A percentile compares a stretch with the other conserved stretches of the same genome.
phyloP scores from a whole-genome alignment of 345 rosid genomes.

The Hirschfeldia incana region DNA sequence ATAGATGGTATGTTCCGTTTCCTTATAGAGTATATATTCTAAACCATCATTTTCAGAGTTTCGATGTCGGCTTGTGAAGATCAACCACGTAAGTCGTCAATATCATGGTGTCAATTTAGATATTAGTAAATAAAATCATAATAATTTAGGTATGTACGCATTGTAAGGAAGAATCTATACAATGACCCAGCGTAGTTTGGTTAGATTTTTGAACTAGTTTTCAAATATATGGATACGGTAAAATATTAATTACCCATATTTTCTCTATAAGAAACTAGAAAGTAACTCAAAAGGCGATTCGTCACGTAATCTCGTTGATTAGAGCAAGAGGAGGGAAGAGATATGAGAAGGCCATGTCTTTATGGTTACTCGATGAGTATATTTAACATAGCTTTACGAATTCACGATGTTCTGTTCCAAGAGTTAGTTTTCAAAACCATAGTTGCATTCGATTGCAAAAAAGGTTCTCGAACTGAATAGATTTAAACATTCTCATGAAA shows the following conservation, averaged over 20 bases:
- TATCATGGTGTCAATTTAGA: background rate
- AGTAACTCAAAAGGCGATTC: background rate
- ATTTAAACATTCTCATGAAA: no score
- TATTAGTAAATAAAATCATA: background rate
- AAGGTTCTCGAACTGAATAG: no score
- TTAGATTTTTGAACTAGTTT: slow-evolving; percentile 10
- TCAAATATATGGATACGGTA: background rate
- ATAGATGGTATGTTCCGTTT: background rate
- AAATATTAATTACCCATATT: slow-evolving; percentile 7
- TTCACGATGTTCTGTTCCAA: no score
- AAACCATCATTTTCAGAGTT: slow-evolving; percentile 33
- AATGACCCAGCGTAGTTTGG: slow-evolving; percentile 11
- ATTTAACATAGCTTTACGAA: no score
- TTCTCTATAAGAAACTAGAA: background rate
- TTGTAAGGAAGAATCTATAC: slow-evolving; percentile 29
- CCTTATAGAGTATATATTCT: slow-evolving; percentile 18
- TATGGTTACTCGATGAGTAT: no score
- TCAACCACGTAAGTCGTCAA: slow-evolving; percentile 15
- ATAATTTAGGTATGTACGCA: slow-evolving; percentile 12
- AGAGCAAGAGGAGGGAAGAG: no score
- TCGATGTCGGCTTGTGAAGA: slow-evolving; percentile 31
- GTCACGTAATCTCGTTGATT: no score
- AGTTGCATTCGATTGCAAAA: no score
- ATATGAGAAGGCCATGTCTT: no score
- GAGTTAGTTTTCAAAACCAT: no score